Base-by-base conservation (phyloP, 1,284 basidiomycete species). In the Athelia psychrophila region DNA sequence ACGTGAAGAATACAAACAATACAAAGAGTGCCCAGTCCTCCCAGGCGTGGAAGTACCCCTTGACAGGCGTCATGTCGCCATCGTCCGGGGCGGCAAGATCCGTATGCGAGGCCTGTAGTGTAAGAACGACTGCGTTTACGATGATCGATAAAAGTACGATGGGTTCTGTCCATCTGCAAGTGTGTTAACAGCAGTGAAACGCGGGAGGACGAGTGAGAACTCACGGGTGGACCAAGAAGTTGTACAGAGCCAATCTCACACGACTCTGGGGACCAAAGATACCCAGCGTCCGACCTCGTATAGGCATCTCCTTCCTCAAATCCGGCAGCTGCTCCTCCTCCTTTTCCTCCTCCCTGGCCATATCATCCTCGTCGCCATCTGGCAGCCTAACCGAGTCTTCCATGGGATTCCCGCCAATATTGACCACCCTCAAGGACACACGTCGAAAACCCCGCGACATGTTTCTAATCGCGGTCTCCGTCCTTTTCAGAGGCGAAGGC, bases 1-100 rank as follows among this genome's bases (percentile, higher is more conserved):
- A 91, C 84, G 94, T 95, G 77, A 95, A 98, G 57, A 93, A 61
- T 58, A 84, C 71, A 69, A 98, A 98, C 52, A 98, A 73, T 30
- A 64, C 79, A 64, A 98, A 91, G 18, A 98, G 74, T 19, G 79
- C 84, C 62, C 84, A 87, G 68, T 98, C 95, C 60, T 94, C 89
- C 93, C 95, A 96, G 13, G 71, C 62, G 53, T 88, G 84, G 70
- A 98, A 97, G 71, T 91, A 98, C 5, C 91, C 93, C 32, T 69
- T 68, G 54, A 59, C 67, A 49, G 77, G 82, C 65, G 63, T 81
- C 58, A 64, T 73, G 54, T 54, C 69, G 58, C 56, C 76, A 32
- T 74, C 73, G 54, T 68, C 69, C 2, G 77, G 66, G 23, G 74
- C 63, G 4, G 86, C 69, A 2, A 80, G 77, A 40, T 79, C 59